Percentiles rank a stretch among this genome's conserved stretches.
Conservation (phyloP, 2,329 filamentous ascomycete genomes). For the Graphilbum fragrans region DNA sequence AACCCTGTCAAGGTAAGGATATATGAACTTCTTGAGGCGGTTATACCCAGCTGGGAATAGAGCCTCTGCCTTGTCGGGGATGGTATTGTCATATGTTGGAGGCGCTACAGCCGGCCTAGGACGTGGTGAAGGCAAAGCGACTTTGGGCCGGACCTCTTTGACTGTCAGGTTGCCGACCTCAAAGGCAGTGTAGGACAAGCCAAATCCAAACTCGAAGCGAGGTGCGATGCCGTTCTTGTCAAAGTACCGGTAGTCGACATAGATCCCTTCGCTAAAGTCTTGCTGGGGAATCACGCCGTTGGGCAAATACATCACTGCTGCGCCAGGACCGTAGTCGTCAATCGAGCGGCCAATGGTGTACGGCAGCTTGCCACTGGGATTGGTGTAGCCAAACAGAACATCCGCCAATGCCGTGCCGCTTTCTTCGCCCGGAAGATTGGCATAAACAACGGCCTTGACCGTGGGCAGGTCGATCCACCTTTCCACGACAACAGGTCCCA, state of each 20-base stretch:
- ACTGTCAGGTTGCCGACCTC: conserved; percentile 43
- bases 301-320: conserved; percentile 55
- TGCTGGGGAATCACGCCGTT: conserved; percentile 66
- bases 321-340: conserved; percentile 64
- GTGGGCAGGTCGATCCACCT: conserved; percentile 66
- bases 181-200: conserved; percentile 71
- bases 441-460: conserved; percentile 68
- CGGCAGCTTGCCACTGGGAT: conserved; percentile 67
- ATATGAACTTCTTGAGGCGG: conserved; percentile 58
- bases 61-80: conserved; percentile 43
- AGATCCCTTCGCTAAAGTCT: conserved; percentile 70
- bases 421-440: conserved; percentile 80
- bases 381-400: conserved; percentile 65
- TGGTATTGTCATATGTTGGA: conserved; percentile 43
- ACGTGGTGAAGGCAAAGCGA: conserved; percentile 22
- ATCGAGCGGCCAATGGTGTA: conserved; percentile 72
- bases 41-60: conserved; percentile 47
- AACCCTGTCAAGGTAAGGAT: conserved; percentile 51
- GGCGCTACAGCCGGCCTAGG: conserved; percentile 24
- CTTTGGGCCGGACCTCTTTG: conserved; percentile 32
- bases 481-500: conserved; percentile 73
- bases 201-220: conserved; percentile 77
- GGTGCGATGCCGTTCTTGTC: conserved; percentile 65
- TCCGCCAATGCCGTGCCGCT: conserved; percentile 73
- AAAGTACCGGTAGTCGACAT: conserved; percentile 84